Evolutionary conservation across 129 eudicot genomes (phyloP).

Genomic region (Daucus carota): DH1_v3.0 NC_030386.2:23216501-23217000

Average conservation of each 20-base stretch:
- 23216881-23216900: conserved; percentile 78
- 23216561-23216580: not conserved
- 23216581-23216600: not conserved
- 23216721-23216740: not conserved
- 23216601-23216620: not conserved
- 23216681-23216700: not conserved
- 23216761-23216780: conserved; percentile 13
- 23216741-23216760: not conserved
- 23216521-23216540: not conserved
- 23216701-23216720: not conserved
- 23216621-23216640: not conserved
- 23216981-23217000: not conserved
- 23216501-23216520: not conserved
- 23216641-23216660: not conserved
- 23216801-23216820: conserved; percentile 78
- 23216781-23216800: conserved; percentile 92
- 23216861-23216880: conserved; percentile 83
- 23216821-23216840: conserved; percentile 84
- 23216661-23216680: not conserved
- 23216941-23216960: not conserved
- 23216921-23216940: conserved; percentile 8
- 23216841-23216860: conserved; percentile 72
- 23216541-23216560: not conserved
- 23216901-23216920: conserved; percentile 62
- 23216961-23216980: not conserved